Percentiles rank a stretch among this genome's conserved stretches.
phyloP scores from a whole-genome alignment of 306 rosid species.

The Dryas drummondii region DNA sequence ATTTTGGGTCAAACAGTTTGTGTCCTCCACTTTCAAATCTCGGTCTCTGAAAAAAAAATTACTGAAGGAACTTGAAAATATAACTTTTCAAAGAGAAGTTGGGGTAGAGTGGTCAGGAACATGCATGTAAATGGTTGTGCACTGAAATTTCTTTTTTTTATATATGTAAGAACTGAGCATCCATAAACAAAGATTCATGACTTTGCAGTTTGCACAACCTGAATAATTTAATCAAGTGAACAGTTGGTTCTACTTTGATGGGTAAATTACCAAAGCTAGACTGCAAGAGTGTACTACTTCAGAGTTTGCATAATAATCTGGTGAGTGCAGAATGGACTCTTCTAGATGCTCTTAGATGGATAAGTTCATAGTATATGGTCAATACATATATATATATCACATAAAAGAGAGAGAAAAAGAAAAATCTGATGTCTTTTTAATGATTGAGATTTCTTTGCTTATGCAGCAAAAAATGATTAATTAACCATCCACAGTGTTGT shows the following conservation, averaged over 20 bases:
- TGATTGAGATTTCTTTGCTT: not conserved
- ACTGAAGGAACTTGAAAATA: not conserved
- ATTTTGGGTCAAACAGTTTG: constrained; percentile 10
- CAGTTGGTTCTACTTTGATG: not conserved
- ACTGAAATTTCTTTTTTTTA: not conserved
- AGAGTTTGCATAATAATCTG: not conserved
- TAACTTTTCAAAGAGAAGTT: not conserved
- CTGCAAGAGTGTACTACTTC: not conserved
- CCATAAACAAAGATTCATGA: not conserved
- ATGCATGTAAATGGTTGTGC: constrained; percentile 16
- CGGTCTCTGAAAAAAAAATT: not conserved
- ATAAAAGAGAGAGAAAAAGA: not conserved
- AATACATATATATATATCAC: no score
- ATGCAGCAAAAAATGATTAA: no score
- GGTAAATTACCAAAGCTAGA: not conserved
- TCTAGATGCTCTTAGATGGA: not conserved
- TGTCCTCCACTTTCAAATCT: constrained; percentile 4
- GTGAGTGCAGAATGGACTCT: not conserved
- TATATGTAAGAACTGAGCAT: constrained; percentile 1
- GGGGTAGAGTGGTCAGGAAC: not conserved
- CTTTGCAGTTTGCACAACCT: not conserved
- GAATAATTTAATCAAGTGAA: not conserved
- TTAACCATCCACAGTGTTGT: not conserved
- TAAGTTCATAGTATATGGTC: not conserved
- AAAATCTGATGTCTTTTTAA: not conserved